These are phyloP conservation scores for Cutaneotrichosporon spelunceum DNA, from an alignment of 1,284 basidiomycete genomes.

Conservation along the genomic window DNA sequence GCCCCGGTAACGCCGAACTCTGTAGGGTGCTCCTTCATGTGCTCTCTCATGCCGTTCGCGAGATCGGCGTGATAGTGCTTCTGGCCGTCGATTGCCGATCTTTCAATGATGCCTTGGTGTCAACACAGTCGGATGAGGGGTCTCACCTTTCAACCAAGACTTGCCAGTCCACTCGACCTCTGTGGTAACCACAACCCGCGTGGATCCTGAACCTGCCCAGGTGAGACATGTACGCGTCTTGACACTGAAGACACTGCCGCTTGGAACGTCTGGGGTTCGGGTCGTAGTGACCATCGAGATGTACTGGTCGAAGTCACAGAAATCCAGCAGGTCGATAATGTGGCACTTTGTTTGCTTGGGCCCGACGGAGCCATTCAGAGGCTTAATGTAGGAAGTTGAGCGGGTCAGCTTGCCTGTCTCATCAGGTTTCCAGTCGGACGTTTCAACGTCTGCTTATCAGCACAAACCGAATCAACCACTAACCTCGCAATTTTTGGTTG, in stretches of 20 bases:
- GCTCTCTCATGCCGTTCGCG: conserved; percentile 76
- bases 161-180: conserved; percentile 94
- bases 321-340: conserved; percentile 76
- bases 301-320: conserved; percentile 81
- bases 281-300: conserved; percentile 84
- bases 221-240: conserved; percentile 92
- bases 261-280: conserved; percentile 89
- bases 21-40: conserved; percentile 80
- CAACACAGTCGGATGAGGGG: neutral
- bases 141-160: conserved; percentile 87
- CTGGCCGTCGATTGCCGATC: conserved; percentile 89
- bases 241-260: conserved; percentile 84
- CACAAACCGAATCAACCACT: conserved; percentile 35
- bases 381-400: conserved; percentile 94
- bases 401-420: conserved; percentile 72
- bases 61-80: conserved; percentile 82
- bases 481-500: conserved; percentile 85
- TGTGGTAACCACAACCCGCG: conserved; percentile 79
- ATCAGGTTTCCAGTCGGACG: conserved; percentile 79
- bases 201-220: conserved; percentile 79
- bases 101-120: conserved; percentile 80
- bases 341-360: conserved; percentile 95
- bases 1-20: conserved; percentile 86
- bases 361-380: conserved; percentile 79
- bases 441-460: conserved; percentile 69